phyloP scores from a whole-genome alignment of 441 rosid species.

The Geranium incanum region DNA sequence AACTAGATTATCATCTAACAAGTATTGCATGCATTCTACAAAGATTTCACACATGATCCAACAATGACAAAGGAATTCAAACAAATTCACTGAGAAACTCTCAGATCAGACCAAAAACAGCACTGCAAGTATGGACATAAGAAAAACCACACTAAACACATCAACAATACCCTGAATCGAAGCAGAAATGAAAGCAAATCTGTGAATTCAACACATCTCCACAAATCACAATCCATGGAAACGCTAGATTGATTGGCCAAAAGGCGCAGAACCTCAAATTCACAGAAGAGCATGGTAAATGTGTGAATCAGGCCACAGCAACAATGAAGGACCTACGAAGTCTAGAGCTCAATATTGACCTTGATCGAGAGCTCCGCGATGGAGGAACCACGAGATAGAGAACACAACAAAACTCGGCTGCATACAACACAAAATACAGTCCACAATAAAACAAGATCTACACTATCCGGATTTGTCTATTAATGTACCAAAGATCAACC shows the following conservation, averaged over 20 bases:
- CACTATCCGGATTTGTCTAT: background rate
- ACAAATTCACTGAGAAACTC: background rate
- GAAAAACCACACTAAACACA: background rate
- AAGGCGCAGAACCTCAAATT: too few relatives aligned
- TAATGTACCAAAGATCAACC: background rate
- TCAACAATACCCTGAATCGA: background rate
- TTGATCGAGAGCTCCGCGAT: too few relatives aligned
- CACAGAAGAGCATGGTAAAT: too few relatives aligned
- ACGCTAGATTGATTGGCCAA: background rate
- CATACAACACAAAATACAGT: background rate
- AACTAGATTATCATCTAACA: background rate
- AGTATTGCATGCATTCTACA: background rate
- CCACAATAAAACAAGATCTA: background rate
- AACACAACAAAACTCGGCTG: background rate
- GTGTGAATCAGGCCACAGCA: too few relatives aligned
- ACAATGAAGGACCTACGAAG: too few relatives aligned
- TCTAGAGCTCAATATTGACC: too few relatives aligned
- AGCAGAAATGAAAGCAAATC: background rate
- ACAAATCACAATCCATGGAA: background rate
- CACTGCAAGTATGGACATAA: background rate
- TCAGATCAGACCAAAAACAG: background rate
- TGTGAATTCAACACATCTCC: background rate
- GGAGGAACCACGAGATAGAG: too few relatives aligned
- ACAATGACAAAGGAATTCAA: background rate
- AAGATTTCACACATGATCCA: background rate